A percentile compares a stretch with the other conserved stretches of the same genome.
These are phyloP conservation scores for Leucoagaricus sp. DNA, from an alignment of 1,284 basidiomycete genomes.

Conservation along the genomic window DNA sequence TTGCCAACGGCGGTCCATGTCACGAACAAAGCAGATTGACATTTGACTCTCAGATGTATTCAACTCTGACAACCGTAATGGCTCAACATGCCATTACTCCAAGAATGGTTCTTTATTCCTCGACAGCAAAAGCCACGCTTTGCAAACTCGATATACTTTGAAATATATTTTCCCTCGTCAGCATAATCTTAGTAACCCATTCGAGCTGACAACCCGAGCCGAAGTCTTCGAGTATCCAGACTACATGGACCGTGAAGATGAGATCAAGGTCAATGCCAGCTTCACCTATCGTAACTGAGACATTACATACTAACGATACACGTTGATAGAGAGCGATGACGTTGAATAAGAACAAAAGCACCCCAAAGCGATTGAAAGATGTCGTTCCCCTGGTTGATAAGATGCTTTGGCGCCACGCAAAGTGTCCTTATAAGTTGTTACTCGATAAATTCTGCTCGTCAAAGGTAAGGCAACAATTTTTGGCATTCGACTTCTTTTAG, in stretches of 20 bases:
- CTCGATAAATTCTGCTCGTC: slow-evolving; percentile 71
- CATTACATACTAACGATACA: background rate
- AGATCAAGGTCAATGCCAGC: slow-evolving; percentile 60
- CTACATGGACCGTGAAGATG: slow-evolving; percentile 64
- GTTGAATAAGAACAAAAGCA: slow-evolving; percentile 51
- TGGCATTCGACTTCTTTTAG: background rate
- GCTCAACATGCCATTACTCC: slow-evolving; percentile 35
- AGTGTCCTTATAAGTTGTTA: slow-evolving; percentile 72
- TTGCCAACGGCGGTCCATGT: background rate
- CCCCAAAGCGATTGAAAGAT: slow-evolving; percentile 70
- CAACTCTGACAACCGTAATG: slow-evolving; percentile 44
- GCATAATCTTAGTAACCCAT: slow-evolving; percentile 67
- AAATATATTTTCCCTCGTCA: slow-evolving; percentile 87
- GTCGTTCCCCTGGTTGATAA: slow-evolving; percentile 58
- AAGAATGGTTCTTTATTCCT: slow-evolving; percentile 24
- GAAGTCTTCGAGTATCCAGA: slow-evolving; percentile 43
- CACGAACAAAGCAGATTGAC: slow-evolving; percentile 13
- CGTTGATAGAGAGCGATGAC: slow-evolving; percentile 14
- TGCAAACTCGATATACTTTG: slow-evolving; percentile 60
- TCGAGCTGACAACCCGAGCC: slow-evolving; percentile 30
- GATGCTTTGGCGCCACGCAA: slow-evolving; percentile 67
- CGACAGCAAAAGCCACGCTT: slow-evolving; percentile 44
- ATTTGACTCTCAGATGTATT: slow-evolving; percentile 52
- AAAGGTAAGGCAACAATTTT: slow-evolving; percentile 48
- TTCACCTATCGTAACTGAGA: background rate